Conservation (phyloP, 192 early-diverging fungal species). For the Gamsiella multidivaricata region DNA sequence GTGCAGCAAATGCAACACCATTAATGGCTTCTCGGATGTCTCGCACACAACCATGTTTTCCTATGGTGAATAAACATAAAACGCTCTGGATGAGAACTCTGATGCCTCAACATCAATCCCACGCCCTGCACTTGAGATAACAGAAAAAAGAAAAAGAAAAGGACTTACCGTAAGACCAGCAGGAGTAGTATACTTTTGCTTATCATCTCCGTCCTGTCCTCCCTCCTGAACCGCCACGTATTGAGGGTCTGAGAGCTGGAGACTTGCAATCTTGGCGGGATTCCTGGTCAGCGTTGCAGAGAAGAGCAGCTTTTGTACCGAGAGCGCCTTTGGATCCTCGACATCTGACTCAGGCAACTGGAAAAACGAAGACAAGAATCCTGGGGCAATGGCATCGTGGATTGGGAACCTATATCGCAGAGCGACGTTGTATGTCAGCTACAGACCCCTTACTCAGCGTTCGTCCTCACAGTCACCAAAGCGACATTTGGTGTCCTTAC, state of each 20-base stretch:
- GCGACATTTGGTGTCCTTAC: constrained; percentile 8
- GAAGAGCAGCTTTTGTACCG: constrained; percentile 93
- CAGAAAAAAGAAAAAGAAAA: background rate
- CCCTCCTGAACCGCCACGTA: constrained; percentile 81
- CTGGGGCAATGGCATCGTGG: constrained; percentile 62
- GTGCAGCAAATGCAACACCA: constrained; percentile 84
- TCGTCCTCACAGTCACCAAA: background rate
- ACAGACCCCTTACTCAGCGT: too few relatives aligned
- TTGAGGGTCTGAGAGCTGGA: constrained; percentile 82
- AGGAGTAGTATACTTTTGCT: constrained; percentile 64
- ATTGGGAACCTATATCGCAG: constrained; percentile 60
- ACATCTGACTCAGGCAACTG: constrained; percentile 59
- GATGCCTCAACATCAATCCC: too few relatives aligned
- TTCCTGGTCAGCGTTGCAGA: constrained; percentile 95
- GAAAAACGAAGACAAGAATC: constrained; percentile 56
- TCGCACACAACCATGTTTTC: constrained; percentile 80
- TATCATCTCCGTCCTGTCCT: constrained; percentile 56
- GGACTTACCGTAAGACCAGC: constrained; percentile 61
- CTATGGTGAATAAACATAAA: constrained; percentile 34
- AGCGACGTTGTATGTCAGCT: too few relatives aligned
- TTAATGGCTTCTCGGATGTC: constrained; percentile 82
- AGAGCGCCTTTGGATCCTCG: constrained; percentile 59
- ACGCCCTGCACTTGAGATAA: background rate
- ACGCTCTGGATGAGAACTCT: too few relatives aligned
- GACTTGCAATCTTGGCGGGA: constrained; percentile 89